These are phyloP conservation scores for Candida berthetii DNA, from an alignment of 805 yeast species.

Conservation along the genomic window DNA sequence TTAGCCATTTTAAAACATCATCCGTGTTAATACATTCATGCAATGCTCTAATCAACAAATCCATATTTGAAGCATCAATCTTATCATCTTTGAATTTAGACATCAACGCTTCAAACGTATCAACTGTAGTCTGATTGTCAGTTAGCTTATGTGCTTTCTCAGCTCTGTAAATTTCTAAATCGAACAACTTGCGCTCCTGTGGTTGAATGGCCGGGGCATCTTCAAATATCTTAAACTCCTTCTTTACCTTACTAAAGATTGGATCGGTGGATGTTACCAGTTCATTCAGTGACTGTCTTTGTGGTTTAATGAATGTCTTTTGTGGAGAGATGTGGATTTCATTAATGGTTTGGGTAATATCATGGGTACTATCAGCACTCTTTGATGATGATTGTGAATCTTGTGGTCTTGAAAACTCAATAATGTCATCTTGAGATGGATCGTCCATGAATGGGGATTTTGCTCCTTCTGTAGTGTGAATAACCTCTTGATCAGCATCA, in stretches of 20 bases:
- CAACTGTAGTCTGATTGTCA: slow-evolving; percentile 4
- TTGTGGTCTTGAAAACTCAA: slow-evolving; percentile 2
- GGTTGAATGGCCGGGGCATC: slow-evolving; percentile 8
- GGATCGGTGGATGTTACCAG: slow-evolving; percentile 18
- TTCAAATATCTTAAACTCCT: slow-evolving; percentile 17
- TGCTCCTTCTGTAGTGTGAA: slow-evolving; percentile 2
- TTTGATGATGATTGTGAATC: neutral
- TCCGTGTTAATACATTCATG: slow-evolving; percentile 8
- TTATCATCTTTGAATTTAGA: slow-evolving; percentile 10
- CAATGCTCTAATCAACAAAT: slow-evolving; percentile 11
- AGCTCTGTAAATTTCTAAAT: neutral
- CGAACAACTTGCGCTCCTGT: slow-evolving; percentile 11
- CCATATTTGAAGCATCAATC: slow-evolving; percentile 8
- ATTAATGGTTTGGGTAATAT: slow-evolving; percentile 13
- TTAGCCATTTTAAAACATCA: slow-evolving; percentile 13
- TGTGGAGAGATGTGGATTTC: slow-evolving; percentile 20
- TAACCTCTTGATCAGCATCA: too few species aligned
- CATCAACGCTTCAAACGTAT: slow-evolving; percentile 4
- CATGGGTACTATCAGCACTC: slow-evolving; percentile 14
- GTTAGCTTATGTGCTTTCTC: neutral
- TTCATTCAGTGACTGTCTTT: slow-evolving; percentile 11
- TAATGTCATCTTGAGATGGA: slow-evolving; percentile 8
- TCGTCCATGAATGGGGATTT: slow-evolving; percentile 18
- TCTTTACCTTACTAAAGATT: slow-evolving; percentile 12
- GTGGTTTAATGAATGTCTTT: slow-evolving; percentile 6